Base-by-base conservation (phyloP, 2,329 filamentous ascomycete genomes). In the Capronia epimyces region DNA sequence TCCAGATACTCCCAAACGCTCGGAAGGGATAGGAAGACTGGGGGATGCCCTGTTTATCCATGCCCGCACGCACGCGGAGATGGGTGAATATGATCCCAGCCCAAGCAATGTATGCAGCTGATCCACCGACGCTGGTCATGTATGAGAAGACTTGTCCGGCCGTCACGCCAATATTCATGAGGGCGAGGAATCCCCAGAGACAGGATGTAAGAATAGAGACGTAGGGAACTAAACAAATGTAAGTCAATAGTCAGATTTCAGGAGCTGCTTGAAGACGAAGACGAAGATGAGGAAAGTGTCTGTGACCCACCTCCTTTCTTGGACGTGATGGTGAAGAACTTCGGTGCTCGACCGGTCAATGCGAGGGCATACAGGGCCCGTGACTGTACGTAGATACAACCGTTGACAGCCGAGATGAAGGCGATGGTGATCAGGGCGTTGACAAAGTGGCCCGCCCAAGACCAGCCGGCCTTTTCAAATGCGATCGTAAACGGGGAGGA, bases 341-440 rank as follows among this genome's bases (percentile, higher is more conserved):
- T 69, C 2, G 78, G 77, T 2, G 77, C 77, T 57, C 79, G 75
- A 2, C 70, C 66, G 57, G 77, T 77, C 58, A 77, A 60, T 0
- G 69, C 69, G 4, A 71, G 61, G 31, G 67, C 67, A 57, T 76
- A 78, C 10, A 80, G 68, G 52, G 74, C 74, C 10, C 77, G 71
- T 8, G 75, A 77, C 9, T 74, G 75, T 1, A 72, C 71, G 61
- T 75, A 75, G 46, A 89, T 70, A 62, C 77, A 80, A 58, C 84
- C 81, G 59, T 88, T 89, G 0, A 79, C 82, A 0, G 84, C 77
- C 0, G 84, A 87, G 68, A 80, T 84, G 0, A 83, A 85, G 0
- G 82, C 86, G 0, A 83, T 86, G 58, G 89, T 75, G 59, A 90
- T 82, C 20, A 89, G 75, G 25, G 84, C 86, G 65, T 91, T 90